Evolutionary conservation across 2,329 filamentous ascomycete species (phyloP).

Genomic region (Colletotrichum phormii): DNA sequence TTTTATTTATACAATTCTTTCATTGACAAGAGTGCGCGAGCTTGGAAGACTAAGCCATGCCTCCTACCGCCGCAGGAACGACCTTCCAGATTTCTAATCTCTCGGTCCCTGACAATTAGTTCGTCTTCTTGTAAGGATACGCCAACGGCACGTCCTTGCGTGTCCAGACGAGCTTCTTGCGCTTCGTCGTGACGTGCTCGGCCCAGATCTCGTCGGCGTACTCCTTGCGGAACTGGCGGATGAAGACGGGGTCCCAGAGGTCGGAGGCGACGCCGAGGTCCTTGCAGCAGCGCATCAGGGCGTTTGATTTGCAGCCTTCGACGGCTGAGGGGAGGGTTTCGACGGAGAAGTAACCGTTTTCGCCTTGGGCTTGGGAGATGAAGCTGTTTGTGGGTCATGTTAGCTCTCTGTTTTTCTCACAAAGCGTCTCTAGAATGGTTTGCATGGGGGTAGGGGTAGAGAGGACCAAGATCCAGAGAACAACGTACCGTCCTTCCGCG

Average conservation of each 20-base stretch:
- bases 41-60: no score
- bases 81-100: no score
- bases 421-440: no score
- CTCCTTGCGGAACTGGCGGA: conserved; percentile 82
- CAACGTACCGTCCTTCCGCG: conserved; percentile 82
- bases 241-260: conserved; percentile 95
- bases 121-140: conserved; percentile 65
- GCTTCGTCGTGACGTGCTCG: conserved; percentile 88
- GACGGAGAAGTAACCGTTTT: conserved; percentile 91
- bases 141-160: conserved; percentile 83
- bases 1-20: neutral
- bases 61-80: neutral
- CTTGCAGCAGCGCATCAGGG: conserved; percentile 98
- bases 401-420: neutral
- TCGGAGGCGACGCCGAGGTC: conserved; percentile 95
- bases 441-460: neutral
- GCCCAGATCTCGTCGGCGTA: conserved; percentile 86
- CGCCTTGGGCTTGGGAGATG: conserved; percentile 91
- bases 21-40: no score
- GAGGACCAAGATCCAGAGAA: neutral
- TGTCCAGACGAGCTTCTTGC: conserved; percentile 87
- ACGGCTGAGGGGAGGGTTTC: conserved; percentile 94
- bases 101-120: neutral
- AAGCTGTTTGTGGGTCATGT: conserved; percentile 68
- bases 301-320: conserved; percentile 98